phyloP scores from a whole-genome alignment of 129 eudicot genomes.

The Flaveria brownii region DNA sequence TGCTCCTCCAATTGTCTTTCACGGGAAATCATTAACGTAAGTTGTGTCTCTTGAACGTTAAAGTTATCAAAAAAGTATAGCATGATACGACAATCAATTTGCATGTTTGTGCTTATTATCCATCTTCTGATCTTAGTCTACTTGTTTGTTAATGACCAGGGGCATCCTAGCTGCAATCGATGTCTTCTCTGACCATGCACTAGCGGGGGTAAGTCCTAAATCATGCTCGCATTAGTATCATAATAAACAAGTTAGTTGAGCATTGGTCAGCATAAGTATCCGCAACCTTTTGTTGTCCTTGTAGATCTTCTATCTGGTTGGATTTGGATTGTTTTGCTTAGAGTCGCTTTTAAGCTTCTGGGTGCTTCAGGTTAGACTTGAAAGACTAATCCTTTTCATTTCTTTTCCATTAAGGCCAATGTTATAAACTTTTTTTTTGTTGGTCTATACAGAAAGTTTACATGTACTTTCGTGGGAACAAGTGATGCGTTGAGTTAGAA shows the following conservation, averaged over 20 bases:
- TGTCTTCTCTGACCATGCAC: conserved; percentile 79
- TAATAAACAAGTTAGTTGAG: conserved; percentile 1
- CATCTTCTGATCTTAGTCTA: conserved; percentile 11
- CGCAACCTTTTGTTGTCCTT: conserved; percentile 10
- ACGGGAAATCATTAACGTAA: conserved; percentile 92
- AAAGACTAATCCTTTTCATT: background rate
- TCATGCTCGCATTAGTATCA: background rate
- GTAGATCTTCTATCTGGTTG: conserved; percentile 86
- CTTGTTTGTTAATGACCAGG: conserved; percentile 45
- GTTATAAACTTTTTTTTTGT: conserved; percentile 1
- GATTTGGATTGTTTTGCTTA: conserved; percentile 83
- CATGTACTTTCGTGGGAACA: conserved; percentile 82
- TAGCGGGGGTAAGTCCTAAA: conserved; percentile 79
- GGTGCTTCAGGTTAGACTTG: conserved; percentile 84
- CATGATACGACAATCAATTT: background rate
- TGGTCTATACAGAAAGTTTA: conserved; percentile 75
- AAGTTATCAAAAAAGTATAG: background rate
- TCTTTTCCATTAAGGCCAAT: conserved; percentile 3
- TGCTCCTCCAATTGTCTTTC: conserved; percentile 94
- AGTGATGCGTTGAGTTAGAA: conserved; percentile 42
- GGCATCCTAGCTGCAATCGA: conserved; percentile 96
- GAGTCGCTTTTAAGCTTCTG: conserved; percentile 92
- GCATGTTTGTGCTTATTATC: background rate
- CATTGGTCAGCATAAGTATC: conserved; percentile 6
- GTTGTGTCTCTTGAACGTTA: conserved; percentile 24